Percentiles rank a stretch among this genome's conserved stretches.
These are phyloP conservation scores for Acacia melanoxylon DNA, from an alignment of 306 rosid genomes.

Conservation along the genomic window DNA sequence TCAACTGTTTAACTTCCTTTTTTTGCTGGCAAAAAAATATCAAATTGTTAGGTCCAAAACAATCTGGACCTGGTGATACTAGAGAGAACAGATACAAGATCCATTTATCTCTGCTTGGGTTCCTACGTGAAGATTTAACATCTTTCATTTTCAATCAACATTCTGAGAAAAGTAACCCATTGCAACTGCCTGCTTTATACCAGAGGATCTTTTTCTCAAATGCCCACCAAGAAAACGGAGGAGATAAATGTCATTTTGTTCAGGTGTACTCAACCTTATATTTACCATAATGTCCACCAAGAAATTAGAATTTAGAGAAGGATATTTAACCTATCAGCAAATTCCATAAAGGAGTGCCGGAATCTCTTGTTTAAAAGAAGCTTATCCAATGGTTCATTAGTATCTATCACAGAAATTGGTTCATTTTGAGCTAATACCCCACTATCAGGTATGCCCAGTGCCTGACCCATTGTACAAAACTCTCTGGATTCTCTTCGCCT, in stretches of 20 bases:
- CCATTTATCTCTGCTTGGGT: constrained; percentile 18
- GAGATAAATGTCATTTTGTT: not conserved
- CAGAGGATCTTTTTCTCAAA: not conserved
- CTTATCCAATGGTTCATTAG: constrained; percentile 80
- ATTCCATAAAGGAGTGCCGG: constrained; percentile 86
- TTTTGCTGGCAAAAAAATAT: not conserved
- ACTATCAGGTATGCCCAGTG: constrained; percentile 93
- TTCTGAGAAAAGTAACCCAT: constrained; percentile 2
- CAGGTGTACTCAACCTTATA: not conserved
- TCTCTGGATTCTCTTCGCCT: constrained; percentile 73
- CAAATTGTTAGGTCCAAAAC: constrained; percentile 8
- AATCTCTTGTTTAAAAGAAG: constrained; percentile 82
- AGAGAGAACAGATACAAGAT: not conserved
- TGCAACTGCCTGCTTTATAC: constrained; percentile 16
- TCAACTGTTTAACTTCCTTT: not conserved
- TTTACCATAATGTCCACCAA: not conserved
- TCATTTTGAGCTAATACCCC: constrained; percentile 65
- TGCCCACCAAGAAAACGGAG: not conserved
- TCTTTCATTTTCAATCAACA: constrained; percentile 5
- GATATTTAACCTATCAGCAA: constrained; percentile 79
- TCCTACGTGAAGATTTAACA: constrained; percentile 23
- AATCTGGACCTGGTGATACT: constrained; percentile 3
- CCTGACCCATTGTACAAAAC: constrained; percentile 87
- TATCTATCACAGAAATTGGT: constrained; percentile 55
- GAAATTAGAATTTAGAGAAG: constrained; percentile 18